Conservation (phyloP, 2,329 filamentous ascomycete species). For the Beauveria pseudobassiana region DNA sequence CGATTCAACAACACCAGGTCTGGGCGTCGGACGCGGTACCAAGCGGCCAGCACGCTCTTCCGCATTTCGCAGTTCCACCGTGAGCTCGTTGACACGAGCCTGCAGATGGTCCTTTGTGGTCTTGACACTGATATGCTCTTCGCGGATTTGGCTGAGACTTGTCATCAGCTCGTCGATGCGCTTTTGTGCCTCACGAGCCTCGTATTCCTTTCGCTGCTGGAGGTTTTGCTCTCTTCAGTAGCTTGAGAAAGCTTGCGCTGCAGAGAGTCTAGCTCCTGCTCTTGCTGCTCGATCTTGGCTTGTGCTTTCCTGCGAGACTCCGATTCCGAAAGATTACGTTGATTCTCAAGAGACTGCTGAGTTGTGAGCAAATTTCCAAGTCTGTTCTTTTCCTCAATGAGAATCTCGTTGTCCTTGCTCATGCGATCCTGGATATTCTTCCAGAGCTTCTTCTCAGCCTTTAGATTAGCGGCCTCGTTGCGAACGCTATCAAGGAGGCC, state of each 20-base stretch:
- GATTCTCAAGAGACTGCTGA: conserved; percentile 83
- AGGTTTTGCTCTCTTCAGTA: conserved; percentile 77
- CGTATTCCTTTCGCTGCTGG: conserved; percentile 79
- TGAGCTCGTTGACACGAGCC: conserved; percentile 78
- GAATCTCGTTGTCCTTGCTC: conserved; percentile 76
- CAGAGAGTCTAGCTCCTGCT: conserved; percentile 67
- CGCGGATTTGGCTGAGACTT: conserved; percentile 70
- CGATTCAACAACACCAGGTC: conserved; percentile 40
- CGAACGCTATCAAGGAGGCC: conserved; percentile 78
- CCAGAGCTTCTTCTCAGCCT: conserved; percentile 91
- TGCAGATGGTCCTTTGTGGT: conserved; percentile 87
- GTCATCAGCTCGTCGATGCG: conserved; percentile 86
- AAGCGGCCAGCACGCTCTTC: conserved; percentile 80
- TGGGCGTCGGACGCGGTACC: conserved; percentile 67
- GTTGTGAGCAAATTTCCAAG: conserved; percentile 77
- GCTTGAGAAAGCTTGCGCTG: conserved; percentile 82
- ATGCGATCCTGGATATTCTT: conserved; percentile 87
- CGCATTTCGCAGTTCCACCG: conserved; percentile 78
- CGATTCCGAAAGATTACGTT: conserved; percentile 76
- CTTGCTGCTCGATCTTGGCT: conserved; percentile 66
- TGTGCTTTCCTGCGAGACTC: conserved; percentile 78
- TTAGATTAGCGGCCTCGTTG: conserved; percentile 85
- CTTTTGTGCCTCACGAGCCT: conserved; percentile 79
- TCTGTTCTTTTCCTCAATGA: conserved; percentile 76
- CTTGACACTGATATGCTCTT: conserved; percentile 80